Percentiles rank a stretch among this genome's conserved stretches.
These are phyloP conservation scores for Sporothrix mexicana DNA, from an alignment of 2,329 filamentous ascomycete species.

Conservation along the genomic window DNA sequence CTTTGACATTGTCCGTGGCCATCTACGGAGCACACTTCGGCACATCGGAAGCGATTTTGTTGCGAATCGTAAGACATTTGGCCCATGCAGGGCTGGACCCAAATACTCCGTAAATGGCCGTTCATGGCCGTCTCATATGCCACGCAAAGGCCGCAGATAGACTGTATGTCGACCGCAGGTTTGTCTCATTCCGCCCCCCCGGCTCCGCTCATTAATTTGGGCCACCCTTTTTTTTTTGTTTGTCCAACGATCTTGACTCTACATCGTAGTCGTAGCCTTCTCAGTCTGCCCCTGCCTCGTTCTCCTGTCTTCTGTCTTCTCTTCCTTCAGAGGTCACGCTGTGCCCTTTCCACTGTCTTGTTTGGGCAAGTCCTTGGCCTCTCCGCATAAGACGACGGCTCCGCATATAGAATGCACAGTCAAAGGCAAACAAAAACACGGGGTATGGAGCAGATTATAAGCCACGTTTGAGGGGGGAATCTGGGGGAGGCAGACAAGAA, in stretches of 20 bases:
- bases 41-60: background rate
- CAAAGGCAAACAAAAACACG: constrained; percentile 1
- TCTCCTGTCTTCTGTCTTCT: background rate
- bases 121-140: background rate
- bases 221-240: background rate
- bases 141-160: background rate
- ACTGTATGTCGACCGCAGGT: background rate
- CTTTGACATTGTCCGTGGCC: background rate
- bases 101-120: background rate
- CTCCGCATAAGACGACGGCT: constrained; percentile 18
- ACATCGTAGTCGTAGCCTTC: background rate
- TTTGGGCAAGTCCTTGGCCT: background rate
- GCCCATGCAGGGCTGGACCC: background rate
- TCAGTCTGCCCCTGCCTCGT: background rate
- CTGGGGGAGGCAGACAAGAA: constrained; percentile 7
- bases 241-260: background rate
- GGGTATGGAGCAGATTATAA: constrained; percentile 12
- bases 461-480: constrained; percentile 5
- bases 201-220: constrained; percentile 9
- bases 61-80: background rate
- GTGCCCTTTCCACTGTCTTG: background rate
- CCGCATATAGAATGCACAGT: background rate
- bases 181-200: background rate
- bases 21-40: background rate
- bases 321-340: background rate